These are phyloP conservation scores for Penstemon davidsonii DNA, from an alignment of 257 asterid genomes.

Conservation along the genomic window DNA sequence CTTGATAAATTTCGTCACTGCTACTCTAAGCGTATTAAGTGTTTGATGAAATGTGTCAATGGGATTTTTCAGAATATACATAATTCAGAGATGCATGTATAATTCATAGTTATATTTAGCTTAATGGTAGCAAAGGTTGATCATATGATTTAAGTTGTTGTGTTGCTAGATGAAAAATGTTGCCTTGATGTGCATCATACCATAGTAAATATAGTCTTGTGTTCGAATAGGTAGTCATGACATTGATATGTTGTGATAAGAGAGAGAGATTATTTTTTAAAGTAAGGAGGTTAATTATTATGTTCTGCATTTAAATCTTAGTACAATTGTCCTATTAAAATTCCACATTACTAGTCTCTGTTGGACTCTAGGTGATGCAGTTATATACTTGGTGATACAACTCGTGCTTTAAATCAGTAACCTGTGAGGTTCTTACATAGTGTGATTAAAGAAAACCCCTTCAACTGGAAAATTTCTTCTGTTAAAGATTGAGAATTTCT, in stretches of 20 bases:
- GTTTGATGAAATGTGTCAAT: conserved; percentile 32
- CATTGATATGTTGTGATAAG: too few species aligned
- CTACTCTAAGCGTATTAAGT: background rate
- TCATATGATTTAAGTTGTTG: background rate
- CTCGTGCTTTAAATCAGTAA: conserved; percentile 11
- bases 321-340: background rate
- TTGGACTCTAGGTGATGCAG: too few species aligned
- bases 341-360: too few species aligned
- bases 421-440: conserved; percentile 12
- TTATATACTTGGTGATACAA: background rate
- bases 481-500: conserved; percentile 9
- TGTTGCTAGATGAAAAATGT: too few species aligned
- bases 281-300: background rate
- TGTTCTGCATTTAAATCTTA: background rate
- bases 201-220: background rate
- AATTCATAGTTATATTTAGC: background rate
- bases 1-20: too few species aligned
- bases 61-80: background rate
- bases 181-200: too few species aligned
- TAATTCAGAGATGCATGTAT: background rate
- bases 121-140: background rate
- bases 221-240: background rate
- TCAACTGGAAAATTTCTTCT: conserved; percentile 15
- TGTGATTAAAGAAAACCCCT: conserved; percentile 2
- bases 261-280: too few species aligned